phyloP scores from a whole-genome alignment of 1,139 yeast genomes.

The Candida glucosophila region DNA sequence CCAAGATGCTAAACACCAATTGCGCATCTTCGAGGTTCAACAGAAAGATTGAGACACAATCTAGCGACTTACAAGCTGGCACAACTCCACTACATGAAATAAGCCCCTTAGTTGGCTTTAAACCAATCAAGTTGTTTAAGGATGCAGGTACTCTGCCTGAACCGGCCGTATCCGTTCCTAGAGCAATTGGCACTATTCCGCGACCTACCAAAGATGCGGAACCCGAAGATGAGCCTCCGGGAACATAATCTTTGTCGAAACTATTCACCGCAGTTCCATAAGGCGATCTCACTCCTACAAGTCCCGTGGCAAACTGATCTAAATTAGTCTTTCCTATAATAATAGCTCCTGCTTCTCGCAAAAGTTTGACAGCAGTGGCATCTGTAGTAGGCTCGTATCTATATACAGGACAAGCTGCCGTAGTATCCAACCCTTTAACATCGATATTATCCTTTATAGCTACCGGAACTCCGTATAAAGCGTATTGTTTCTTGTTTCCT shows the following conservation, averaged over 20 bases:
- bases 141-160: conserved; percentile 98
- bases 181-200: conserved; percentile 78
- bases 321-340: conserved; percentile 86
- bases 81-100: conserved; percentile 84
- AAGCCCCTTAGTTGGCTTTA: conserved; percentile 86
- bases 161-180: conserved; percentile 99
- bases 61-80: conserved; percentile 95
- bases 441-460: conserved; percentile 95
- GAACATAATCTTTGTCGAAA: conserved; percentile 65
- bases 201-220: conserved; percentile 84
- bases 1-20: conserved; percentile 57
- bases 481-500: conserved; percentile 41
- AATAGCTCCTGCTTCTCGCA: conserved; percentile 82
- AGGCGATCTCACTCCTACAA: conserved; percentile 92
- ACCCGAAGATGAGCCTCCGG: conserved; percentile 97
- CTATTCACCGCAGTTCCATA: conserved; percentile 82
- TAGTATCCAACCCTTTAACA: conserved; percentile 70
- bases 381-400: conserved; percentile 60
- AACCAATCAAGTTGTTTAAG: conserved; percentile 79
- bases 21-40: conserved; percentile 78
- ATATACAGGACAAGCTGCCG: conserved; percentile 92
- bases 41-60: conserved; percentile 83
- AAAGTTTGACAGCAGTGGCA: conserved; percentile 60
- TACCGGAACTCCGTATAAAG: conserved; percentile 85
- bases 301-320: conserved; percentile 95